Evolutionary conservation across 2,329 filamentous ascomycete species (phyloP).

Genomic region (Fusarium papillatum): DNA sequence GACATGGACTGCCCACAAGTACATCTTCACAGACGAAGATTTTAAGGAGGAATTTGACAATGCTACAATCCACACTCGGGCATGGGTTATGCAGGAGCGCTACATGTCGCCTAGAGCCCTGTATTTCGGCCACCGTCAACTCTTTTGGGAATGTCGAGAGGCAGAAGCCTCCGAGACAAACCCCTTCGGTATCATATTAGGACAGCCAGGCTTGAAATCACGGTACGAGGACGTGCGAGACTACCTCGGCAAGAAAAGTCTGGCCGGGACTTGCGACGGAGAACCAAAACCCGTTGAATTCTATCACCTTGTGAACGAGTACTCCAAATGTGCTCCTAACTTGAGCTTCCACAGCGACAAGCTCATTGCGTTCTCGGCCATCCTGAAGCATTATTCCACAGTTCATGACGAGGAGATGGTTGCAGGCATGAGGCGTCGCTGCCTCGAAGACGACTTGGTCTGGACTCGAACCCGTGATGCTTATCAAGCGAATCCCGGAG

Average conservation of each 20-base stretch:
- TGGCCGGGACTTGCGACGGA: too few relatives aligned
- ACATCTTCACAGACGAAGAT: rapidly evolving
- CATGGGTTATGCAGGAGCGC: not conserved
- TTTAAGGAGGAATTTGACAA: not conserved
- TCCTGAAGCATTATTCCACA: not conserved
- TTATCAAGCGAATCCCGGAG: too few relatives aligned
- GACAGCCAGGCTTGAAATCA: not conserved
- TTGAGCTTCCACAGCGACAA: not conserved
- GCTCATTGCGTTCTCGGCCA: not conserved
- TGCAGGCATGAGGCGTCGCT: too few relatives aligned
- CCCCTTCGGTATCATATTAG: not conserved
- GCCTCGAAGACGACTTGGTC: too few relatives aligned
- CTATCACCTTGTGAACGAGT: not conserved
- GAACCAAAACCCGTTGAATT: not conserved
- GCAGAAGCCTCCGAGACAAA: not conserved
- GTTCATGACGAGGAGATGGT: not conserved
- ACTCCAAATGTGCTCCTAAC: not conserved
- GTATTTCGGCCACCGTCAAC: not conserved
- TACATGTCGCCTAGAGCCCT: not conserved
- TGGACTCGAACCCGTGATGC: too few relatives aligned
- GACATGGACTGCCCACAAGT: not conserved
- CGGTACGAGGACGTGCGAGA: not conserved
- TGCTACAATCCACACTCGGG: not conserved
- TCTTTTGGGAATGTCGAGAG: not conserved
- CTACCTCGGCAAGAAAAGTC: not conserved